These are phyloP conservation scores for Eucalyptus paniculata DNA, from an alignment of 345 rosid species.

Conservation along the genomic window DNA sequence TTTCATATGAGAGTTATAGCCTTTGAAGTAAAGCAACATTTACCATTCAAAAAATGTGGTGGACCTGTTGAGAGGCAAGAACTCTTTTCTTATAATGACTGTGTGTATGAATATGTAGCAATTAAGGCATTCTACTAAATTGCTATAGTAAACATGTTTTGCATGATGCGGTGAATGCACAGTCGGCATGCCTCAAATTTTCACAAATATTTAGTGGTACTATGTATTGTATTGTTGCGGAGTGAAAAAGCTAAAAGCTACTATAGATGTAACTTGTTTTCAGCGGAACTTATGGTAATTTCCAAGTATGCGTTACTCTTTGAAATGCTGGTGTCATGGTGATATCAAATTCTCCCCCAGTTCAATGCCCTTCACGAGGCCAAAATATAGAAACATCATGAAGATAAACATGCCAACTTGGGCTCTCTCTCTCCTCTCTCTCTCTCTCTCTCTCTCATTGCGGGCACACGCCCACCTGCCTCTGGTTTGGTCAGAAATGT, in stretches of 20 bases:
- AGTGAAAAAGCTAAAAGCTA: background rate
- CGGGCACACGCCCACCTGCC: background rate
- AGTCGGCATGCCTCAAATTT: background rate
- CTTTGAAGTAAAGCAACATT: too few species aligned
- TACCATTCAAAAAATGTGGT: background rate
- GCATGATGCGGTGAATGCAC: background rate
- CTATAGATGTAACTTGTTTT: background rate
- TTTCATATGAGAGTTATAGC: background rate
- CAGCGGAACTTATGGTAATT: background rate
- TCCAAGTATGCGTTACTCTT: background rate
- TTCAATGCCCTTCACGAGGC: background rate
- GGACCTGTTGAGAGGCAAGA: background rate
- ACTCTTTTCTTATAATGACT: background rate
- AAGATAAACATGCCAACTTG: background rate
- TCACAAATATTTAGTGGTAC: background rate
- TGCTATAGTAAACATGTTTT: background rate
- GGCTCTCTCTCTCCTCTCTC: background rate
- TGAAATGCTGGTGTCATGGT: background rate
- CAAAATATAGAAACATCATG: background rate
- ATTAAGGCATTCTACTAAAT: background rate
- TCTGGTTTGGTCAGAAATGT: background rate
- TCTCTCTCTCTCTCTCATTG: background rate
- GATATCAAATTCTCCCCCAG: background rate
- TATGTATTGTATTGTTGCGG: background rate
- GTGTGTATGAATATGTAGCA: background rate